Evolutionary conservation across 805 yeast species (phyloP).

Genomic region (Yarrowia divulgata): DNA sequence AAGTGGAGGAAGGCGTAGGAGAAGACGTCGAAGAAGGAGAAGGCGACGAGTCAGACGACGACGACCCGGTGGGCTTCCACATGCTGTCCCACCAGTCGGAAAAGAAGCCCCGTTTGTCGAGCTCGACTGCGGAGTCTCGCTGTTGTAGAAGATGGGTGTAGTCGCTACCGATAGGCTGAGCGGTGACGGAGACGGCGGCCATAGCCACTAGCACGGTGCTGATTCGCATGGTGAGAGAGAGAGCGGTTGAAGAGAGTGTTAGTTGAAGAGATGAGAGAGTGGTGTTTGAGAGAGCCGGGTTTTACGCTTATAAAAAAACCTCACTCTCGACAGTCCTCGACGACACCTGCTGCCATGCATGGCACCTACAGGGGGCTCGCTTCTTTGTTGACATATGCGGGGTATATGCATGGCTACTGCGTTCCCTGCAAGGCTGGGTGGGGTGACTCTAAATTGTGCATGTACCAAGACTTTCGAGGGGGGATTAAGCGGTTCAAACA

Average conservation of each 20-base stretch:
- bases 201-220: not conserved
- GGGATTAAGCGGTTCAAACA: too few relatives aligned
- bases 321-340: not conserved
- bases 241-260: too few relatives aligned
- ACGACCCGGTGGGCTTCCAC: not conserved
- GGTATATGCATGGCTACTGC: constrained; percentile 1
- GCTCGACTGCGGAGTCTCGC: not conserved
- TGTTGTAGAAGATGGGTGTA: not conserved
- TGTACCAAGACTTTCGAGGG: too few relatives aligned
- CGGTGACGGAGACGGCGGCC: not conserved
- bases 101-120: not conserved
- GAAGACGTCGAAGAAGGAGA: too few relatives aligned
- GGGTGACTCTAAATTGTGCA: not conserved
- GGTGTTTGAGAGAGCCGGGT: not conserved
- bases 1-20: too few relatives aligned
- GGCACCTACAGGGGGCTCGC: not conserved
- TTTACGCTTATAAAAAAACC: too few relatives aligned
- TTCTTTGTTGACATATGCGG: not conserved
- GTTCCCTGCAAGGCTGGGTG: not conserved
- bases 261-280: not conserved
- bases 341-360: not conserved
- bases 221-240: not conserved
- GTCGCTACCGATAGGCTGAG: not conserved
- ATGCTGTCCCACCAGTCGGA: constrained; percentile 9
- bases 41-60: not conserved